phyloP scores from a whole-genome alignment of 495 filamentous ascomycete genomes.

The Talaromyces adpressus region DNA sequence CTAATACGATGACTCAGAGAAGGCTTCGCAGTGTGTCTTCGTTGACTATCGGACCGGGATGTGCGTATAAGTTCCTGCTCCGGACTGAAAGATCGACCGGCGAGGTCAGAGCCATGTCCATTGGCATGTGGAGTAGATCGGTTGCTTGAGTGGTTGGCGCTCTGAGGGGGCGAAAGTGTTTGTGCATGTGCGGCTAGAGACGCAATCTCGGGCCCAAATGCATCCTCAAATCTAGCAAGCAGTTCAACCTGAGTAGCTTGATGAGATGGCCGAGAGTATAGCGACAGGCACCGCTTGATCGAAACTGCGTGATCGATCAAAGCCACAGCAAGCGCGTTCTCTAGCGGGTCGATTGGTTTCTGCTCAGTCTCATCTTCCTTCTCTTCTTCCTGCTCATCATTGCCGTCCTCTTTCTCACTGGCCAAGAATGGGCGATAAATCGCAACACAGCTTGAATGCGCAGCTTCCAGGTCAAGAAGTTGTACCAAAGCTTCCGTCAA shows the following conservation, averaged over 20 bases:
- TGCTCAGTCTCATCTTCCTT: conserved; percentile 31
- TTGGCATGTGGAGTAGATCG: conserved; percentile 12
- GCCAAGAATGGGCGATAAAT: conserved; percentile 69
- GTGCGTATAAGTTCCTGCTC: conserved; percentile 33
- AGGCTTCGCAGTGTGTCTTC: conserved; percentile 30
- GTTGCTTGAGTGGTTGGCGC: conserved; percentile 18
- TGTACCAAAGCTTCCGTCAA: conserved; percentile 68
- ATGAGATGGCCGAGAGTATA: conserved; percentile 54
- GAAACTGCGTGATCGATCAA: conserved; percentile 83
- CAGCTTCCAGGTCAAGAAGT: conserved; percentile 57
- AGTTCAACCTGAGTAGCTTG: conserved; percentile 52
- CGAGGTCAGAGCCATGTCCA: not conserved
- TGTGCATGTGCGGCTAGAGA: conserved; percentile 22
- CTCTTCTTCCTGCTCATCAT: conserved; percentile 34
- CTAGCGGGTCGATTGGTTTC: conserved; percentile 52
- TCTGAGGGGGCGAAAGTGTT: conserved; percentile 19
- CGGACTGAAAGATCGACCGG: conserved; percentile 24
- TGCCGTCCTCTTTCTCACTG: conserved; percentile 34
- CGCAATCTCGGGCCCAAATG: conserved; percentile 42
- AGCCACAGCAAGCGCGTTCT: conserved; percentile 78
- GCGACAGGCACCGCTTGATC: conserved; percentile 73
- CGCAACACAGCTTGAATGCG: conserved; percentile 60
- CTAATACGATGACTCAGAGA: conserved; percentile 42
- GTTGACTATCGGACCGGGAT: conserved; percentile 24
- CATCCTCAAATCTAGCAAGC: conserved; percentile 37